phyloP scores from a whole-genome alignment of 495 filamentous ascomycete genomes.

The Penicillium ucsense region DNA sequence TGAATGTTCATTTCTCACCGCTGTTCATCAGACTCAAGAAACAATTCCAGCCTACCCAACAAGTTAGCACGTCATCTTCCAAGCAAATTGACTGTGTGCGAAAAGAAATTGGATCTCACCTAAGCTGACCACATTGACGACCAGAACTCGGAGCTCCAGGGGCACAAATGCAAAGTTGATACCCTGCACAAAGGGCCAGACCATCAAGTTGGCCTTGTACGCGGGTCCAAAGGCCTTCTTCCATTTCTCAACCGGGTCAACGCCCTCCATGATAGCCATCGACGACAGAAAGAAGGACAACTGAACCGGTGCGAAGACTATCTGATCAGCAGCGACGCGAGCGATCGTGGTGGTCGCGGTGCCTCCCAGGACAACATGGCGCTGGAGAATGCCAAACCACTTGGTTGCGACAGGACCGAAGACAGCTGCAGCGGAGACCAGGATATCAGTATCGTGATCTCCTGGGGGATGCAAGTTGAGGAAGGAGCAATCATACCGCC shows the following conservation, averaged over 20 bases:
- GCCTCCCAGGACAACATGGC: conserved; percentile 53
- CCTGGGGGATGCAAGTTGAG: background rate
- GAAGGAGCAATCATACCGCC: conserved; percentile 47
- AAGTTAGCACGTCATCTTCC: conserved; percentile 7
- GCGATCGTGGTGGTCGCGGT: conserved; percentile 64
- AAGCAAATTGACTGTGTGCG: too few species aligned
- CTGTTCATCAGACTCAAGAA: conserved; percentile 83
- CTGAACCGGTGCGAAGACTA: conserved; percentile 75
- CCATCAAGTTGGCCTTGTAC: conserved; percentile 75
- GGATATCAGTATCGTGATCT: background rate
- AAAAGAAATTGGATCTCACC: conserved; percentile 34
- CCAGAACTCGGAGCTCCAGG: conserved; percentile 71
- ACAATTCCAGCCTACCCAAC: conserved; percentile 80
- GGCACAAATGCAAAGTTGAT: conserved; percentile 89
- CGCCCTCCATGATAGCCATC: conserved; percentile 85
- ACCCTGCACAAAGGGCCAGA: conserved; percentile 89
- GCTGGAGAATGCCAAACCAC: conserved; percentile 78
- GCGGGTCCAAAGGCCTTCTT: conserved; percentile 54
- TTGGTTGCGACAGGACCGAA: conserved; percentile 87
- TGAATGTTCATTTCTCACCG: conserved; percentile 21
- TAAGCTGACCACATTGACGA: conserved; percentile 77
- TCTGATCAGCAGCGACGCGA: conserved; percentile 75
- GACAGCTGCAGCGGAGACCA: conserved; percentile 42
- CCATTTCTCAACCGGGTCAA: conserved; percentile 59
- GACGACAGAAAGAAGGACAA: conserved; percentile 72